These are phyloP conservation scores for Dalechampia spathulata DNA, from an alignment of 441 rosid genomes.

Conservation along the genomic window DNA sequence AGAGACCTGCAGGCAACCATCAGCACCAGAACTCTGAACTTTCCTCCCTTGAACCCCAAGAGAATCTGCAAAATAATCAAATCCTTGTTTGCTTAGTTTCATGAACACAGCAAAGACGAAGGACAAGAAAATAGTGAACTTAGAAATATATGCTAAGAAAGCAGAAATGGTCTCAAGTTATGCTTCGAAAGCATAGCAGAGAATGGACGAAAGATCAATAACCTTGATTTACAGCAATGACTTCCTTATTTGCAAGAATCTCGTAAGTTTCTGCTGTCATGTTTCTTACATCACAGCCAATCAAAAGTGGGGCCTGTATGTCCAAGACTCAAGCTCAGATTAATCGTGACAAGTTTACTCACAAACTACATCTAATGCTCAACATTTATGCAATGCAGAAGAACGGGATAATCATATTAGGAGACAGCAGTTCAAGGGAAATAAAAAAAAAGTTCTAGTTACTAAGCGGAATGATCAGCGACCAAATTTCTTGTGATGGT, in stretches of 20 bases:
- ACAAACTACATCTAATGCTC: neutral
- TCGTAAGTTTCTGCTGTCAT: conserved; percentile 67
- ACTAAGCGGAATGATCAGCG: too few species aligned
- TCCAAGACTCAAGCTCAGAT: neutral
- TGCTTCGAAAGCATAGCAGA: conserved; percentile 3
- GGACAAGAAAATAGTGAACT: neutral
- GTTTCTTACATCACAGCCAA: conserved; percentile 88
- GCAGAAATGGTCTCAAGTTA: neutral
- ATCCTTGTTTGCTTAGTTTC: conserved; percentile 14
- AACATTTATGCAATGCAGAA: neutral
- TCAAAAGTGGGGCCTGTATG: conserved; percentile 83
- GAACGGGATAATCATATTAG: neutral
- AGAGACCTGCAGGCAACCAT: conserved; percentile 70
- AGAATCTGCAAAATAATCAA: conserved; percentile 49
- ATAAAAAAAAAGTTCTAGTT: too few species aligned
- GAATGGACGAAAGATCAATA: conserved; percentile 14
- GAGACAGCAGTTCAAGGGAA: neutral
- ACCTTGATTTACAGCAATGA: conserved; percentile 93
- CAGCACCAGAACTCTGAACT: conserved; percentile 46
- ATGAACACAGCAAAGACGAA: neutral
- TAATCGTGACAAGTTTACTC: conserved; percentile 3
- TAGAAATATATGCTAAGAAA: neutral
- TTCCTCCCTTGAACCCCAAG: conserved; percentile 95
- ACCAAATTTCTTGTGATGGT: too few species aligned
- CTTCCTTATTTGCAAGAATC: conserved; percentile 73